Evolutionary conservation across 768 basidiomycete genomes (phyloP), one percentile per base, ranked within the genome.

Genomic region (Suillus subluteus): DNA sequence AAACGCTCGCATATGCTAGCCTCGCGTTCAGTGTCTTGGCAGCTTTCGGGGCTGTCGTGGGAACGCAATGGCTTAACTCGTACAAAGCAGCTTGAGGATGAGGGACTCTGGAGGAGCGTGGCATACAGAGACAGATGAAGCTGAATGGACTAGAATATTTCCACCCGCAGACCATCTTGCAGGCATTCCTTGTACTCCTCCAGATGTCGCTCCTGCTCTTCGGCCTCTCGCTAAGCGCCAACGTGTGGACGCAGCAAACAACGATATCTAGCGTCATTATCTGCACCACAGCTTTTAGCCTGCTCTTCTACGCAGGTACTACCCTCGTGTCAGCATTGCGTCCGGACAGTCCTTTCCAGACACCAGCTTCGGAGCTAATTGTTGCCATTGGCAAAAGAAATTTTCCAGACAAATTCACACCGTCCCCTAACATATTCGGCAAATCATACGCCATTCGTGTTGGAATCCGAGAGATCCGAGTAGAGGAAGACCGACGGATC

Each of bases 131-230:
- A 13, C 72, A 73, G n/a, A 70, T 56, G 32, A 70, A 72, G 50
- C 23, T 72, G 13, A 66, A 68, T 38, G 73, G 66, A 35, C 46
- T 71, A 32, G 55, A 67, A 30, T 15, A 40, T n/a, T 73, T 73
- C 70, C 62, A 48, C 16, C 69, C 73, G 26, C 65, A 55, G 30
- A 13, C 63, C 38, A 16, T 68, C 38, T 54, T 73, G 61, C 62
- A 65, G 37, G 21, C 37, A 11, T 58, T 73, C 2, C 68, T 73
- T 3, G 58, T 66, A 6, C 58, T 73, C 6, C 64, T 73, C 46
- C 73, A 73, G 66, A 37, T 73, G 26, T 73, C 72, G 0, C 66
- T 73, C 44, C 38, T 74, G 16, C 50, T 73, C 26, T 73, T 73
- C 46, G 37, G 59, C 11, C 58, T 68, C 23, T 46, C 73, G 11